Percentiles rank a stretch among this genome's conserved stretches.
Evolutionary conservation across 305 asterid species (phyloP).

Genomic region (Fraxinus platypoda): DNA sequence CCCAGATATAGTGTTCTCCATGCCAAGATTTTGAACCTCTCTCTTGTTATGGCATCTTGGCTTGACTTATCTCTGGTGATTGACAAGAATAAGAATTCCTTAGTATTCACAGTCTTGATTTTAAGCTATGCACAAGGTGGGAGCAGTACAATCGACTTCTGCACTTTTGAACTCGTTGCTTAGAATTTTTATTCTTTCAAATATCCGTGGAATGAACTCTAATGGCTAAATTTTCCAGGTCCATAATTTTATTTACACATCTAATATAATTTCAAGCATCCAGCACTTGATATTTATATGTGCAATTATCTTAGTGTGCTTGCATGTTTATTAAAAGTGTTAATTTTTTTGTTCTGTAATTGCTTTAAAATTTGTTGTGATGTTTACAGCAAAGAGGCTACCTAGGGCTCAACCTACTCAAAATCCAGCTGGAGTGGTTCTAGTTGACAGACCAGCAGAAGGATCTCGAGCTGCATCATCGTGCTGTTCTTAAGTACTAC

Average conservation of each 20-base stretch:
- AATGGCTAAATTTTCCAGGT: background rate
- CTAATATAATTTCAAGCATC: background rate
- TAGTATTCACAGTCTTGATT: background rate
- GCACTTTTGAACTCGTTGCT: background rate
- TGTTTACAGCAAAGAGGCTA: slow-evolving; percentile 63
- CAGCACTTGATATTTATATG: background rate
- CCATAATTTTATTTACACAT: background rate
- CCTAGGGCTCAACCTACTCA: slow-evolving; percentile 76
- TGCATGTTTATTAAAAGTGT: background rate
- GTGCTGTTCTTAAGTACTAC: slow-evolving; percentile 49
- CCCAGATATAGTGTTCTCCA: background rate
- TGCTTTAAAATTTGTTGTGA: background rate
- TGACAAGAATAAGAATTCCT: background rate
- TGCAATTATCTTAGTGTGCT: background rate
- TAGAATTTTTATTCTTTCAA: background rate
- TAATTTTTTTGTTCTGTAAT: background rate
- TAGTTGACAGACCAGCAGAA: slow-evolving; percentile 70
- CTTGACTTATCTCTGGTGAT: background rate
- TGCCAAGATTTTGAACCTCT: background rate
- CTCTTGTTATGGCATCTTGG: background rate
- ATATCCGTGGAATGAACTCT: background rate
- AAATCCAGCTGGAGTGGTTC: slow-evolving; percentile 84
- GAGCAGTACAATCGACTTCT: background rate
- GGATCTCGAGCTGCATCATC: slow-evolving; percentile 57
- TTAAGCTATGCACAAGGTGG: background rate